Evolutionary conservation across 768 basidiomycete species (phyloP).

Genomic region (Dentipellis sp.): DNA sequence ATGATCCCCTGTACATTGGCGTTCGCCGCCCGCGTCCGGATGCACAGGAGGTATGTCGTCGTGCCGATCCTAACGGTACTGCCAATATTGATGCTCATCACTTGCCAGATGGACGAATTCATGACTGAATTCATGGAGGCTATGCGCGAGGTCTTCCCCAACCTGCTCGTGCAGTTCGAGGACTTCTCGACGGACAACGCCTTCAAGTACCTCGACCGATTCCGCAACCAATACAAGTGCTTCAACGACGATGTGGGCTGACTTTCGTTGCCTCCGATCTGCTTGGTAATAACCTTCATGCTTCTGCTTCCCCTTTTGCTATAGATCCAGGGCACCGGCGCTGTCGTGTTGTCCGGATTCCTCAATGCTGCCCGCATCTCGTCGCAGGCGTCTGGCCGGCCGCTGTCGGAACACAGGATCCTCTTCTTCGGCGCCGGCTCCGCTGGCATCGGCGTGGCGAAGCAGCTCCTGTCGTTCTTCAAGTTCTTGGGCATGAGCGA

Average conservation of each 20-base stretch:
- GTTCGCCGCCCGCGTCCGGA: slow-evolving; percentile 35
- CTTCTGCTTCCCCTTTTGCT: neutral
- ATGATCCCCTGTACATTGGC: slow-evolving; percentile 88
- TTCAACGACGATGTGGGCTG: slow-evolving; percentile 84
- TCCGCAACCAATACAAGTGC: slow-evolving; percentile 63
- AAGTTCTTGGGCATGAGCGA: slow-evolving; percentile 65
- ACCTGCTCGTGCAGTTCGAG: slow-evolving; percentile 83
- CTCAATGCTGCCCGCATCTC: slow-evolving; percentile 81
- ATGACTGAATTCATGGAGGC: slow-evolving; percentile 93
- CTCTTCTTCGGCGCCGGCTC: slow-evolving; percentile 92
- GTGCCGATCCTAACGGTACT: neutral
- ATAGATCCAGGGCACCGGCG: slow-evolving; percentile 53
- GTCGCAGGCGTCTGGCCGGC: slow-evolving; percentile 53
- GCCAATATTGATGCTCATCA: slow-evolving; percentile 39
- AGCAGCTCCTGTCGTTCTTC: slow-evolving; percentile 85
- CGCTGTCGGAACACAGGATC: slow-evolving; percentile 70
- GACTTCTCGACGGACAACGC: slow-evolving; percentile 92
- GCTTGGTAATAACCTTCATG: neutral
- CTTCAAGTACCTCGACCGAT: slow-evolving; percentile 73
- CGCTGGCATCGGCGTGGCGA: slow-evolving; percentile 88
- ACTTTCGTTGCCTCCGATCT: neutral
- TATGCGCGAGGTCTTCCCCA: slow-evolving; percentile 66
- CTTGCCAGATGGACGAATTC: slow-evolving; percentile 63
- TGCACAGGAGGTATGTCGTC: slow-evolving; percentile 18
- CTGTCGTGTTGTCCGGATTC: slow-evolving; percentile 86